A percentile compares a stretch with the other conserved stretches of the same genome.
These are phyloP conservation scores for Fraxinus velutina DNA, from an alignment of 305 asterid genomes.

Conservation along the genomic window DNA sequence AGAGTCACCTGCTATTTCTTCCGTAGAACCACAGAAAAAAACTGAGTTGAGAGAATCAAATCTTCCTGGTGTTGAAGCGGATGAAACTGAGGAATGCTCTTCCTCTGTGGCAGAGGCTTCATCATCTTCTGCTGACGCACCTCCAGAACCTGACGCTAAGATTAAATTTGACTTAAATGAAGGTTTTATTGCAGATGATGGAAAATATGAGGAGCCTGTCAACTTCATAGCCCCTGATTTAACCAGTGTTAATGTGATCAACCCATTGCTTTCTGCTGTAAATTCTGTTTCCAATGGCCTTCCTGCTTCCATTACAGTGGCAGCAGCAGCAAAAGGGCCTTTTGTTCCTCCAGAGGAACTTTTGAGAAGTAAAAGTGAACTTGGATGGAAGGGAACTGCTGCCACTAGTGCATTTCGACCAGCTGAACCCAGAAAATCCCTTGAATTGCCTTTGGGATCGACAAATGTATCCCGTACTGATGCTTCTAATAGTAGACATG, in stretches of 20 bases:
- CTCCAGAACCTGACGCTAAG: constrained; percentile 31
- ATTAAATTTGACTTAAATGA: constrained; percentile 53
- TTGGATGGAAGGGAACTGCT: constrained; percentile 81
- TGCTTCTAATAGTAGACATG: constrained; percentile 37
- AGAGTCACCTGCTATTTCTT: constrained; percentile 24
- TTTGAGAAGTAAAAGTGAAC: constrained; percentile 52
- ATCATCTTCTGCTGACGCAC: constrained; percentile 30
- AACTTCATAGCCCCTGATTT: constrained; percentile 23
- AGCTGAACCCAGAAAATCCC: constrained; percentile 59
- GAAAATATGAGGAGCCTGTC: constrained; percentile 35
- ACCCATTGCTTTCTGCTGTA: constrained; percentile 29
- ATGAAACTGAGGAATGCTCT: constrained; percentile 20
- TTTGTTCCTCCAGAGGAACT: constrained; percentile 66
- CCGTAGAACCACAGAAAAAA: constrained; percentile 25
- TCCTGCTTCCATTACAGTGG: constrained; percentile 54
- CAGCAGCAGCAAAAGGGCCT: constrained; percentile 63
- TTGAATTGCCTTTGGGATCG: constrained; percentile 29
- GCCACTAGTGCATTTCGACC: constrained; percentile 78
- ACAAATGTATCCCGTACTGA: constrained; percentile 26
- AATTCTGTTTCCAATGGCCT: constrained; percentile 27
- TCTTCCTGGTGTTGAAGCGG: constrained; percentile 24
- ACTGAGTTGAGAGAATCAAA: constrained; percentile 28
- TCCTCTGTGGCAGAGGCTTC: constrained; percentile 28
- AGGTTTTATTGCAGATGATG: constrained; percentile 45
- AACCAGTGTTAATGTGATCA: constrained; percentile 27